Evolutionary conservation across 202 grass and related monocot genomes (phyloP).

Genomic region (Sporobolus alterniflorus): DNA sequence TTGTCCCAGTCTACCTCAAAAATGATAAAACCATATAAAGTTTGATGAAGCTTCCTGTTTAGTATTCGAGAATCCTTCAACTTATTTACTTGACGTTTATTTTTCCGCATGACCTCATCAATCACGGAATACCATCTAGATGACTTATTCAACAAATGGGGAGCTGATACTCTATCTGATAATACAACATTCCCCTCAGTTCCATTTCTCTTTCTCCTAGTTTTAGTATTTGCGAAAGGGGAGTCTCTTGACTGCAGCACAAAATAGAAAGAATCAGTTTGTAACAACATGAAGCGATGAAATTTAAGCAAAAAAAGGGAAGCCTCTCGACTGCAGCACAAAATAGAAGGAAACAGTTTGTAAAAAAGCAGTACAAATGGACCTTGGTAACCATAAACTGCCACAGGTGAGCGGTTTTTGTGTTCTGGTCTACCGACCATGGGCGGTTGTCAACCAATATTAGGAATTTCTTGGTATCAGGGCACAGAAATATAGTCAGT

Average conservation of each 20-base stretch:
- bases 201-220: conserved; percentile 66
- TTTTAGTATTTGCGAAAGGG: conserved; percentile 83
- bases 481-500: conserved; percentile 78
- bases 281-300: background rate
- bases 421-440: conserved; percentile 79
- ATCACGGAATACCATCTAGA: conserved; percentile 85
- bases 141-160: conserved; percentile 49
- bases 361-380: background rate
- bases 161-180: conserved; percentile 40
- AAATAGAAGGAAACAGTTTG: too few species aligned
- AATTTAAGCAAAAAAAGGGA: conserved; percentile 1
- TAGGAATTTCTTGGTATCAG: conserved; percentile 69
- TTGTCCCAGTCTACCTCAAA: conserved; percentile 89
- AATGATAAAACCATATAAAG: conserved; percentile 92
- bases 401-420: conserved; percentile 83
- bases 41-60: conserved; percentile 80
- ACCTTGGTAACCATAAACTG: conserved; percentile 98
- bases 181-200: conserved; percentile 53
- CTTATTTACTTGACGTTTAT: conserved; percentile 87
- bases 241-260: conserved; percentile 74
- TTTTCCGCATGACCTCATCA: conserved; percentile 74
- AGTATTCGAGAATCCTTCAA: conserved; percentile 74
- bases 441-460: conserved; percentile 88
- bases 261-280: conserved; percentile 31
- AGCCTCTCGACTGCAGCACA: too few species aligned